Percentiles rank a stretch among this genome's conserved stretches.
Conservation (phyloP, 345 rosid genomes). For the Cochlearia excelsa region DNA sequence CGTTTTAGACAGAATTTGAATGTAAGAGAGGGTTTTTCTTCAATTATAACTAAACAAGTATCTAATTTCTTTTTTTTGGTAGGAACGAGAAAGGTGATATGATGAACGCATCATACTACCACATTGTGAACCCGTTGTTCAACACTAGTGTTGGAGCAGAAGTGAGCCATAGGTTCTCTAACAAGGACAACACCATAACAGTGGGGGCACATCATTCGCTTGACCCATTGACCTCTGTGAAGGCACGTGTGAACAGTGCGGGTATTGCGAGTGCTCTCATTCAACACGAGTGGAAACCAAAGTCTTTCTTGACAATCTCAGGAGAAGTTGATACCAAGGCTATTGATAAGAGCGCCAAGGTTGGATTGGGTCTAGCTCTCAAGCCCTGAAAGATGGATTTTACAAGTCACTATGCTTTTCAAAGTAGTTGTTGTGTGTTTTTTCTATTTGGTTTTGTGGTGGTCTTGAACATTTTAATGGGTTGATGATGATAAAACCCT, state of each 20-base stretch:
- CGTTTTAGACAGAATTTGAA: not conserved
- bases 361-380: slow-evolving; percentile 83
- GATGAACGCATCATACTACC: slow-evolving; percentile 72
- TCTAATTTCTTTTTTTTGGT: slow-evolving; percentile 8
- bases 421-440: too few relatives aligned
- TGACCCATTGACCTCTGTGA: slow-evolving; percentile 74
- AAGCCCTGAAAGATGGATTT: slow-evolving; percentile 47
- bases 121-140: slow-evolving; percentile 52
- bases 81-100: slow-evolving; percentile 84
- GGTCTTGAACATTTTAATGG: too few relatives aligned
- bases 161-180: slow-evolving; percentile 67
- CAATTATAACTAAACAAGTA: not conserved
- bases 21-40: not conserved
- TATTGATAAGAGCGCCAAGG: slow-evolving; percentile 75
- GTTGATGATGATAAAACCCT: too few relatives aligned
- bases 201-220: slow-evolving; percentile 68
- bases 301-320: slow-evolving; percentile 63
- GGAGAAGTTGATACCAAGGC: slow-evolving; percentile 91
- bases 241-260: slow-evolving; percentile 68
- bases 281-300: slow-evolving; percentile 94
- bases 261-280: slow-evolving; percentile 73
- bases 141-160: slow-evolving; percentile 84
- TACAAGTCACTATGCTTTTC: too few relatives aligned
- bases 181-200: slow-evolving; percentile 66
- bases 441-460: too few relatives aligned